Evolutionary conservation across 495 filamentous ascomycete genomes (phyloP).

Genomic region (Apodospora peruviana): DNA sequence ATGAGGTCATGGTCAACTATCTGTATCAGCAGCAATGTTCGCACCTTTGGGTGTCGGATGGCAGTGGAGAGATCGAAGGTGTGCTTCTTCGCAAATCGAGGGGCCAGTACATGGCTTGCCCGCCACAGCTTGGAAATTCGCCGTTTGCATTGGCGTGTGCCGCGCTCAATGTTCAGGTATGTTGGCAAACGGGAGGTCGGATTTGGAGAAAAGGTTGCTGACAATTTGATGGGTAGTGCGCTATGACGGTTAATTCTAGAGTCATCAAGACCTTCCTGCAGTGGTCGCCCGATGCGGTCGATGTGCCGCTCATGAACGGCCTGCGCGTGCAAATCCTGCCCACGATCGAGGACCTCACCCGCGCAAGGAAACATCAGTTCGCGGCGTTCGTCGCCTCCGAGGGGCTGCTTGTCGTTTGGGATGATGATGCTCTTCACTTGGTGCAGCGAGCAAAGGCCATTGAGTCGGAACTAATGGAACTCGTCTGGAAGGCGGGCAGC

Average conservation of each 20-base stretch:
- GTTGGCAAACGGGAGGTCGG: background rate
- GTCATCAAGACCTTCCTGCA: slow-evolving; percentile 70
- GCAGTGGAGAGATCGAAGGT: slow-evolving; percentile 60
- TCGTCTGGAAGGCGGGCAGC: slow-evolving; percentile 59
- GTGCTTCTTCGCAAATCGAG: slow-evolving; percentile 62
- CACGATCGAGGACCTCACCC: slow-evolving; percentile 59
- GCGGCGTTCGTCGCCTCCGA: slow-evolving; percentile 70
- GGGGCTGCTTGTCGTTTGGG: slow-evolving; percentile 66
- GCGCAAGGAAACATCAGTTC: slow-evolving; percentile 67
- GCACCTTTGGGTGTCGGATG: slow-evolving; percentile 64
- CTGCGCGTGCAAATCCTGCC: slow-evolving; percentile 69
- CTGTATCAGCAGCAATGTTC: slow-evolving; percentile 72
- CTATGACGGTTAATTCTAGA: slow-evolving; percentile 75
- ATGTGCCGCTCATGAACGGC: slow-evolving; percentile 71
- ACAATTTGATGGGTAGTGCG: slow-evolving; percentile 42
- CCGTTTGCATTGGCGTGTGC: slow-evolving; percentile 56
- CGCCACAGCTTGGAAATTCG: slow-evolving; percentile 52
- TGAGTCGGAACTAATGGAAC: slow-evolving; percentile 66
- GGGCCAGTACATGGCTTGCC: slow-evolving; percentile 64
- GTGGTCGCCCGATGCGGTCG: slow-evolving; percentile 63
- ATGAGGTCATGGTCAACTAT: slow-evolving; percentile 80
- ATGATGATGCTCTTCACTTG: slow-evolving; percentile 66
- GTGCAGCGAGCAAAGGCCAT: slow-evolving; percentile 60
- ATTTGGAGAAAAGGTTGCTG: slow-evolving; percentile 1
- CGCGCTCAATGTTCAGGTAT: slow-evolving; percentile 64